phyloP scores from a whole-genome alignment of 2,329 filamentous ascomycete species.

The Neodidymelliopsis sp. region DNA sequence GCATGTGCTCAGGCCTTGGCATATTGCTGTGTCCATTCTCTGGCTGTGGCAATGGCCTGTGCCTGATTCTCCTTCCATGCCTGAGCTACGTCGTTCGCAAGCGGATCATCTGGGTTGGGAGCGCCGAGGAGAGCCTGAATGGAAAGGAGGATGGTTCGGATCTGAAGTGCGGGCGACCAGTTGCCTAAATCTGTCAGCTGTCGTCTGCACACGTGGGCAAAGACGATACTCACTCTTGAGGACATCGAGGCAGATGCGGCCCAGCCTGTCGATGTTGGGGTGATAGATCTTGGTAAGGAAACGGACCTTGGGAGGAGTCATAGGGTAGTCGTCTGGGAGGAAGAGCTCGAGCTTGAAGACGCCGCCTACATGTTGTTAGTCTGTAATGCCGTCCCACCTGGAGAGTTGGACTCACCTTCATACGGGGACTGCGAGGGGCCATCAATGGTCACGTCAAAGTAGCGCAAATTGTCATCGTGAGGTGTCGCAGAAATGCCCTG shows the following conservation, averaged over 20 bases:
- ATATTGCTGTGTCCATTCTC: constrained; percentile 88
- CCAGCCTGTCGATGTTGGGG: constrained; percentile 97
- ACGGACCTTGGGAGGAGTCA: constrained; percentile 98
- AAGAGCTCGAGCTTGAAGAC: constrained; percentile 98
- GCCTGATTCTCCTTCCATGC: constrained; percentile 97
- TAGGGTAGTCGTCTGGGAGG: constrained; percentile 97
- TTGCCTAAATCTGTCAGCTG: constrained; percentile 69
- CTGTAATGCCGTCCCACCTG: no score
- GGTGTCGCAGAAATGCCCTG: constrained; percentile 95
- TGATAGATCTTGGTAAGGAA: constrained; percentile 99
- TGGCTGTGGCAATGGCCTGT: constrained; percentile 89
- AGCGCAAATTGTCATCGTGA: constrained; percentile 95
- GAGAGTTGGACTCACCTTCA: constrained; percentile 72
- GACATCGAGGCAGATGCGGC: constrained; percentile 95
- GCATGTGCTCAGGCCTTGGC: constrained; percentile 56
- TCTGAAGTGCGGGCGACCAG: constrained; percentile 98
- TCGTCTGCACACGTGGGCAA: background rate
- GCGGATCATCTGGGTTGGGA: constrained; percentile 97
- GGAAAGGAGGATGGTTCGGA: constrained; percentile 96
- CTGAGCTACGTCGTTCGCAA: constrained; percentile 97
- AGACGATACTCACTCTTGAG: constrained; percentile 77
- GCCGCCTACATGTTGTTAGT: constrained; percentile 62
- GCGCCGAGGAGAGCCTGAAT: constrained; percentile 96
- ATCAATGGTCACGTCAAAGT: constrained; percentile 97
- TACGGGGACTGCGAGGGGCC: constrained; percentile 93